A percentile compares a stretch with the other conserved stretches of the same genome.
Evolutionary conservation across 2,329 filamentous ascomycete genomes (phyloP).

Genomic region (Xylariaceae sp.): DNA sequence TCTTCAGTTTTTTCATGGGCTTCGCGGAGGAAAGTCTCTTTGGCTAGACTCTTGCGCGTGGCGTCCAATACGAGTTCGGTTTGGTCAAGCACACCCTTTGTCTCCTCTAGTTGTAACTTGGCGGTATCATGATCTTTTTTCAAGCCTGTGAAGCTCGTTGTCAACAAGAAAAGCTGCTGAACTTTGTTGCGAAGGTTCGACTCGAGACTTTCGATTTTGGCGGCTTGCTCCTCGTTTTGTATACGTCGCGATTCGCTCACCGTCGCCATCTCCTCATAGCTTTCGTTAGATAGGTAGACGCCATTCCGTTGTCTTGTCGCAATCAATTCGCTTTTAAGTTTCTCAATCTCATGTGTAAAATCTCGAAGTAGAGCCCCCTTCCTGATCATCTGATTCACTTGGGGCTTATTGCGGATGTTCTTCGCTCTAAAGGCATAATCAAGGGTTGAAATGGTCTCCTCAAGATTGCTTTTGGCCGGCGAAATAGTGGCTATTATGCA

Average conservation of each 20-base stretch:
- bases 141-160: constrained; percentile 78
- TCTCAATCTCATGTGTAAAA: constrained; percentile 89
- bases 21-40: constrained; percentile 74
- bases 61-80: constrained; percentile 79
- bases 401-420: constrained; percentile 97
- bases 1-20: constrained; percentile 84
- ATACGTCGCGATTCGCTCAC: constrained; percentile 91
- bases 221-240: constrained; percentile 84
- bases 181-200: constrained; percentile 87
- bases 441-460: constrained; percentile 96
- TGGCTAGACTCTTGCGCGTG: constrained; percentile 70
- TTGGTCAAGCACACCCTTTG: constrained; percentile 76
- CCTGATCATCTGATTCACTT: constrained; percentile 85
- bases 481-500: constrained; percentile 98
- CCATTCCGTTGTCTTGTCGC: constrained; percentile 90
- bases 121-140: constrained; percentile 87
- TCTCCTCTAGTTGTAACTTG: constrained; percentile 67
- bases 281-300: constrained; percentile 85
- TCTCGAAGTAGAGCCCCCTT: constrained; percentile 91
- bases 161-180: constrained; percentile 83
- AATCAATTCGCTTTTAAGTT: constrained; percentile 88
- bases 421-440: constrained; percentile 98
- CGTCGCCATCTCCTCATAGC: constrained; percentile 84
- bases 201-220: constrained; percentile 90
- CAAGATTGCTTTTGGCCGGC: constrained; percentile 88